Evolutionary conservation across 2,329 filamentous ascomycete species (phyloP).

Genomic region (Cytospora mali): DNA sequence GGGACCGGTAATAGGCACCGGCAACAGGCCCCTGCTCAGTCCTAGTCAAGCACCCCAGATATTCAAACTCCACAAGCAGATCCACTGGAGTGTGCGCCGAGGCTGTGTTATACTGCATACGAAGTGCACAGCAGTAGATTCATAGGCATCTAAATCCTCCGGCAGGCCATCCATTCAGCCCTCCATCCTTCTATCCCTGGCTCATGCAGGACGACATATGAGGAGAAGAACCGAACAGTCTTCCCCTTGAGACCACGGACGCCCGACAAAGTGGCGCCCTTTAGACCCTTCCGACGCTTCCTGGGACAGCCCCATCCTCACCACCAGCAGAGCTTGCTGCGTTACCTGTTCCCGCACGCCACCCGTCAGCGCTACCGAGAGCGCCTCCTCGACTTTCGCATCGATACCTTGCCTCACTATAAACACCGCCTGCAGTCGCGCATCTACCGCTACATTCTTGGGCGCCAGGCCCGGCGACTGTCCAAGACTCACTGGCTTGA

Average conservation of each 20-base stretch:
- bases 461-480: conserved; percentile 59
- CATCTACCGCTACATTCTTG: conserved; percentile 74
- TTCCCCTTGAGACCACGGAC: background rate
- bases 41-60: no score
- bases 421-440: conserved; percentile 73
- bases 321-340: conserved; percentile 55
- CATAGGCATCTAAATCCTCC: no score
- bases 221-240: background rate
- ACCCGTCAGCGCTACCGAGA: conserved; percentile 65
- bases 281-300: conserved; percentile 42
- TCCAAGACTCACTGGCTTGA: conserved; percentile 52
- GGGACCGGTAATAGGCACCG: background rate
- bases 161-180: background rate
- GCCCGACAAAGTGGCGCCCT: conserved; percentile 47
- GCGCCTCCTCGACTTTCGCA: conserved; percentile 69
- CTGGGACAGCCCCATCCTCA: conserved; percentile 42
- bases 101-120: background rate
- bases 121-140: background rate
- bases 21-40: no score
- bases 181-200: background rate
- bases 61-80: background rate
- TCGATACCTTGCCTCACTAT: conserved; percentile 72
- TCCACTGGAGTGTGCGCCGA: background rate
- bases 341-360: conserved; percentile 69
- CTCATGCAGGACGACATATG: background rate